Conservation (phyloP, 306 rosid genomes). For the Cicer yamashitae region DNA sequence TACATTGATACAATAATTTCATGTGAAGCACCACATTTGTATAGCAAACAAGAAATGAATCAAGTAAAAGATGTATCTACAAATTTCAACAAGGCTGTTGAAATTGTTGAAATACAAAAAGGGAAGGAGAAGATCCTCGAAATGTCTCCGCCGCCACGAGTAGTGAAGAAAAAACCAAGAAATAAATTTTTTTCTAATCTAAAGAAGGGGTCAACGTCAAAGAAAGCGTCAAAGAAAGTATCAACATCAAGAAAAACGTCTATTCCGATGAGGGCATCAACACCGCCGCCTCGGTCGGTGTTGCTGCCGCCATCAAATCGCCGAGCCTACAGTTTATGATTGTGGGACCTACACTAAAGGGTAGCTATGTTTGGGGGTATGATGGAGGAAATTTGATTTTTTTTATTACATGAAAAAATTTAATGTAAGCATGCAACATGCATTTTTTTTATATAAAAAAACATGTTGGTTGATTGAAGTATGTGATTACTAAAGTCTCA, state of each 20-base stretch:
- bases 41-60: neutral
- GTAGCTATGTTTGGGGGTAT: too few relatives aligned
- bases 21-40: neutral
- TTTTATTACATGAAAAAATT: too few relatives aligned
- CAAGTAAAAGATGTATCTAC: neutral
- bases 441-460: too few relatives aligned
- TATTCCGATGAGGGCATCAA: neutral
- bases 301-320: neutral
- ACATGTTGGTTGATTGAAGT: too few relatives aligned
- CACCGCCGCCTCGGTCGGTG: neutral
- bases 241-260: neutral
- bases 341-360: neutral
- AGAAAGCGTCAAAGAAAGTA: neutral
- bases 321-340: neutral
- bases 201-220: neutral
- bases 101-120: neutral
- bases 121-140: neutral
- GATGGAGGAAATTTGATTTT: too few relatives aligned
- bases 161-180: neutral
- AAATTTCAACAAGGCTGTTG: neutral
- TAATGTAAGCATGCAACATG: too few relatives aligned
- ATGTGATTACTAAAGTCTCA: too few relatives aligned
- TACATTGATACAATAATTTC: neutral
- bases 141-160: too few relatives aligned
- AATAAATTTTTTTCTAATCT: neutral